Base-by-base conservation (phyloP, 176 grass and related monocot species). In the Phyllostachys edulis region DNA sequence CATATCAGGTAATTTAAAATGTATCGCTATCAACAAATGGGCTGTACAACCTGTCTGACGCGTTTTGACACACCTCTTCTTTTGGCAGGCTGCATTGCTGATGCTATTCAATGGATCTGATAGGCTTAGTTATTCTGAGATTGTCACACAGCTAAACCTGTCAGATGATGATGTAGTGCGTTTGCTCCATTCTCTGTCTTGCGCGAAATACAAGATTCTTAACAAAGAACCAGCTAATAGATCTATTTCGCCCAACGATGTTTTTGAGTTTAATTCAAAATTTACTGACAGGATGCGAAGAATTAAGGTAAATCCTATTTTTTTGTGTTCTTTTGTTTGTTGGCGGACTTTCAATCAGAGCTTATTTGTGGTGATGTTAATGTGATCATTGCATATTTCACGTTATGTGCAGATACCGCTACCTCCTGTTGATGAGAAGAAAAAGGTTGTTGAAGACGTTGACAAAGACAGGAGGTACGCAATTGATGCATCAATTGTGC, bases 361-460 rank as follows among this genome's bases (percentile, higher is more conserved):
- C 5, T 39, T 50, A 24, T 7, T 21, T 29, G 21, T 12, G 2
- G n/a, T 74, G n/a, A 62, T 90, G 32, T n/a, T 84, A 6, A 75
- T 41, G 46, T 27, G 32, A 23, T 46, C 44, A 47, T 61, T 89
- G 56, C 20, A 45, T 57, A 34, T 67, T 52, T 26, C 9, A 36
- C 60, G 12, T 37, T 4, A 45, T 27, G 0, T 81, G 51, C 79
- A 99, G 96, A 90, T 99, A 75, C 89, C 93, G 17, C 89, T 94
- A 21, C 93, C 96, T 74, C 93, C 96, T 41, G 93, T 99, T 46
- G 91, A 99, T 84, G 96, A 99, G 90, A 99, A 99, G 88, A 98
- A 98, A 85, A 96, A 94, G 77, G 93, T 99, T 44, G 88, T 99
- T 46, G 96, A 99, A 90, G 96, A 99, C 12, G 93, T 99, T 82